Base-by-base conservation (phyloP, 2,329 filamentous ascomycete genomes). In the Ilyonectria sp. region DNA sequence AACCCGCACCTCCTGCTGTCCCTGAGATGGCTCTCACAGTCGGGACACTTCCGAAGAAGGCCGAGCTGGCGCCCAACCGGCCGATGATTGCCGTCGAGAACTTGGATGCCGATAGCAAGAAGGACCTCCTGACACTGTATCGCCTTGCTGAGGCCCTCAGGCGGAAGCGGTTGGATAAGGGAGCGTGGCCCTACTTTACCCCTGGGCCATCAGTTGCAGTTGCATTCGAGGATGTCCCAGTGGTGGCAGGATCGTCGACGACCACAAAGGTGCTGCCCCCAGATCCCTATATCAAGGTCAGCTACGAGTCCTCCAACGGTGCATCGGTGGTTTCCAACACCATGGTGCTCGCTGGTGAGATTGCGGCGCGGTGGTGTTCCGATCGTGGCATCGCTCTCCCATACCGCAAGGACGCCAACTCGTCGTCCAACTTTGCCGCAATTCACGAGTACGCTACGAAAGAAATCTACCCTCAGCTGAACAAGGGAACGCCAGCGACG, bases 271-370 rank as follows among this genome's bases (percentile, higher is more conserved):
- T 77, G 3, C 79, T 84, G 43, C 72, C 76, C 1, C 83, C 85
- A 4, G 86, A 90, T 65, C 87, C 88, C 0, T 83, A 84, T 62
- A 89, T 90, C 71, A 78, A 78, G 19, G 78, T 82, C 21, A 69
- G 68, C 31, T 76, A 76, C 37, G 76, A 78, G 19, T 53, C 70
- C 2, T 80, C 77, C 9, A 78, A 68, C 6, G 77, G 75, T 31
- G 78, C 76, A 50, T 78, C 79, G 0, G 71, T 83, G 4, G 82
- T 84, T 11, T 71, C 78, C 55, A 81, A 78, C 53, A 76, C 79
- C 44, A 93, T 92, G 91, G 83, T 88, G 43, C 82, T 91, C 4
- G 90, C 89, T 13, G 89, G 89, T 60, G 85, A 91, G 73, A 81
- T 91, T 29, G 89, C 87, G 43, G 90, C 89, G 21, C 82, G 81